phyloP scores from a whole-genome alignment of 106 monocot genomes.

The Dendrobium officinale region DNA sequence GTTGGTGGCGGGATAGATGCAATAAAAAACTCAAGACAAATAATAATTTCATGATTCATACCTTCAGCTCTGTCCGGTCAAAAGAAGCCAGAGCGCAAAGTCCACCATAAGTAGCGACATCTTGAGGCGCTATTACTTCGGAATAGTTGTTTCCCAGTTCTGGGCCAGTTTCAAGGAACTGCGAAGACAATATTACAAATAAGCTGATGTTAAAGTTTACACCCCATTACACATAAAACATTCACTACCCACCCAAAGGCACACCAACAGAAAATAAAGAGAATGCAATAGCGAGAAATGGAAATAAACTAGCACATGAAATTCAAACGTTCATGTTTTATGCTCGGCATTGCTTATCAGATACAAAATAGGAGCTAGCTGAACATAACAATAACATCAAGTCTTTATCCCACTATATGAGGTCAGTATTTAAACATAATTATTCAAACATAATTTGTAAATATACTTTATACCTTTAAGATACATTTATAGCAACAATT shows the following conservation, averaged over 20 bases:
- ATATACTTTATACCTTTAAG: no score
- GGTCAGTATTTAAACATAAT: no score
- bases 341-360: no score
- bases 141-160: conserved; percentile 79
- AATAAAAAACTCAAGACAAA: background rate
- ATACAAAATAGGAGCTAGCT: no score
- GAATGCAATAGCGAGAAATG: background rate
- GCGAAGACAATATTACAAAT: conserved; percentile 1
- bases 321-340: no score
- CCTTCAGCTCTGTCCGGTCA: conserved; percentile 89
- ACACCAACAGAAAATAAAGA: background rate
- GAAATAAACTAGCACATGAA: background rate
- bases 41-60: conserved; percentile 8
- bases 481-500: no score
- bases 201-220: background rate
- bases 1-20: background rate
- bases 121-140: conserved; percentile 84
- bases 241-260: background rate
- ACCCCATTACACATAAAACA: background rate
- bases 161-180: conserved; percentile 84
- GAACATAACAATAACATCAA: no score
- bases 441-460: no score
- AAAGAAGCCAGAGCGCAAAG: conserved; percentile 97
- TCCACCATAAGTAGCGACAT: conserved; percentile 91
- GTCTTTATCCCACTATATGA: no score